These are phyloP conservation scores for Didymella exigua DNA, from an alignment of 2,329 filamentous ascomycete genomes.

Conservation along the genomic window DNA sequence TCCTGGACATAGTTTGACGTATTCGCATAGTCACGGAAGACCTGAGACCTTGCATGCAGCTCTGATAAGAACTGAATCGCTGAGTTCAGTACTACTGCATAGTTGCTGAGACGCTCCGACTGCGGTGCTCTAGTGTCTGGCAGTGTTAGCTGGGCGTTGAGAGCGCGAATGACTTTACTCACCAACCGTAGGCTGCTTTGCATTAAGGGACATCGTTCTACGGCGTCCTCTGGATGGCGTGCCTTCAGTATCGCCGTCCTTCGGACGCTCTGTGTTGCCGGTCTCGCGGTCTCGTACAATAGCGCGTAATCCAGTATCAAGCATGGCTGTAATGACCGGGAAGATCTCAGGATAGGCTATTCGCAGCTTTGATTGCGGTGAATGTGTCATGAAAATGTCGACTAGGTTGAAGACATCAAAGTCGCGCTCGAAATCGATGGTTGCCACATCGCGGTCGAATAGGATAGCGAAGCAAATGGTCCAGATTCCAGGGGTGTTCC, in stretches of 20 bases:
- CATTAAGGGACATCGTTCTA: constrained; percentile 70
- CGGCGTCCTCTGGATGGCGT: constrained; percentile 53
- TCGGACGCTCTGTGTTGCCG: constrained; percentile 20
- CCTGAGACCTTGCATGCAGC: constrained; percentile 74
- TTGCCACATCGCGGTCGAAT: constrained; percentile 80
- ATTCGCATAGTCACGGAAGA: constrained; percentile 82
- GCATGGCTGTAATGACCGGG: constrained; percentile 80
- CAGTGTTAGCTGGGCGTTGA: constrained; percentile 19
- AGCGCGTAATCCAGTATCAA: constrained; percentile 77
- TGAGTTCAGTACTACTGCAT: constrained; percentile 72
- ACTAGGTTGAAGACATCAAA: constrained; percentile 78
- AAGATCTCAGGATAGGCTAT: constrained; percentile 79
- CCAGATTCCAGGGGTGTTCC: constrained; percentile 86
- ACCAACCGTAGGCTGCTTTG: constrained; percentile 56
- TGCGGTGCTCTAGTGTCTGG: constrained; percentile 41
- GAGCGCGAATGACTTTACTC: background rate
- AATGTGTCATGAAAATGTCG: constrained; percentile 66
- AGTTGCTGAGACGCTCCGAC: constrained; percentile 55
- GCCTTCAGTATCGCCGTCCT: constrained; percentile 26
- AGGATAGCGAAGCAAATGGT: constrained; percentile 85
- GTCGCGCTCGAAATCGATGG: constrained; percentile 72
- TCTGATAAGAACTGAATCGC: constrained; percentile 80
- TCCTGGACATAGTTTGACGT: constrained; percentile 81
- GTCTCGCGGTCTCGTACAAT: constrained; percentile 45
- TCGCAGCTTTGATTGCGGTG: constrained; percentile 56